These are phyloP conservation scores for Halenospora varia DNA, from an alignment of 495 filamentous ascomycete genomes.

Conservation along the genomic window DNA sequence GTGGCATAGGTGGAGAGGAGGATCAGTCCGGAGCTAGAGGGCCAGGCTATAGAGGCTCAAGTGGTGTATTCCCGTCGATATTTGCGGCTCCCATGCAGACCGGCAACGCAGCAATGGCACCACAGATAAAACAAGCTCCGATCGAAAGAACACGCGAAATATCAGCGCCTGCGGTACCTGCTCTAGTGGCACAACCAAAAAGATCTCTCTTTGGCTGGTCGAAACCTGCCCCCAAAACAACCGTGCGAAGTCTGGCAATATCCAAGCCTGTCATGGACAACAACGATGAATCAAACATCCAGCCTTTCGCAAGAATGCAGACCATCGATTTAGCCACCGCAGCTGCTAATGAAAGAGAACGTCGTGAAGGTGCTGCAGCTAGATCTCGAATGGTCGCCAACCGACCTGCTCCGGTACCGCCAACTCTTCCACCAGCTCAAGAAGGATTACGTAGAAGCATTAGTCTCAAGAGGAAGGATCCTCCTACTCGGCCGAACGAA, in stretches of 20 bases:
- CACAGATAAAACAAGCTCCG: slow-evolving; percentile 5
- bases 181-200: slow-evolving; percentile 27
- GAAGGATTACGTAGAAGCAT: slow-evolving; percentile 29
- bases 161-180: not conserved
- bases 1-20: slow-evolving; percentile 1
- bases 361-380: slow-evolving; percentile 34
- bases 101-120: slow-evolving; percentile 11
- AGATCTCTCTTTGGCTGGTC: slow-evolving; percentile 29
- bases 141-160: slow-evolving; percentile 1
- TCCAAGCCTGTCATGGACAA: slow-evolving; percentile 42
- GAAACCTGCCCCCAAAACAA: slow-evolving; percentile 24
- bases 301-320: slow-evolving; percentile 37
- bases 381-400: slow-evolving; percentile 30
- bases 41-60: slow-evolving; percentile 21
- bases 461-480: slow-evolving; percentile 40
- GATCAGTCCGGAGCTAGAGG: slow-evolving; percentile 1
- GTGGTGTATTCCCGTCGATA: slow-evolving; percentile 18
- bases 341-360: slow-evolving; percentile 40
- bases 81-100: not conserved
- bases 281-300: slow-evolving; percentile 30
- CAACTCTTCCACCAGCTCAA: slow-evolving; percentile 22
- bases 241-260: slow-evolving; percentile 37
- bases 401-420: slow-evolving; percentile 35
- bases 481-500: slow-evolving; percentile 1
- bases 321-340: slow-evolving; percentile 45